Conservation (phyloP, 257 asterid species). For the Leptodermis oblonga region DNA sequence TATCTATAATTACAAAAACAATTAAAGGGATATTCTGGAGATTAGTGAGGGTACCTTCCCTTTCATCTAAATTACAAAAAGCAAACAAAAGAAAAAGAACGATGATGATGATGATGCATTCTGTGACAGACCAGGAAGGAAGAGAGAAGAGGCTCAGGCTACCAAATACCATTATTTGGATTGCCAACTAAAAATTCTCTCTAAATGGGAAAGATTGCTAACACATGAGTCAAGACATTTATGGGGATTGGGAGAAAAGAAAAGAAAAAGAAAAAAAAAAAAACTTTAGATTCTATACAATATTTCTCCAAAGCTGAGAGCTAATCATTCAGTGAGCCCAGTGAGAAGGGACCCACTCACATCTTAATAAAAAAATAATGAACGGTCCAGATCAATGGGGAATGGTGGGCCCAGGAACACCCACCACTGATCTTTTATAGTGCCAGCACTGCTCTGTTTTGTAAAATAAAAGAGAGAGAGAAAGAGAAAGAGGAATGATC, state of each 20-base stretch:
- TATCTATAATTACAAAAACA: neutral
- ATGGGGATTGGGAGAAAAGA: constrained; percentile 11
- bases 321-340: constrained; percentile 52
- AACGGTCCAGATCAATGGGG: constrained; percentile 41
- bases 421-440: constrained; percentile 73
- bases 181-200: constrained; percentile 17
- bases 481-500: constrained; percentile 27
- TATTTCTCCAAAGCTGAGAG: constrained; percentile 15
- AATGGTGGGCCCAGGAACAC: constrained; percentile 48
- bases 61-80: neutral
- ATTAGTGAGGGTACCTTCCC: neutral
- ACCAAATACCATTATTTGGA: constrained; percentile 2
- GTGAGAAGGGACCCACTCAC: constrained; percentile 46
- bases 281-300: constrained; percentile 16
- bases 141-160: neutral
- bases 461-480: constrained; percentile 2
- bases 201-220: constrained; percentile 14
- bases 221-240: constrained; percentile 2
- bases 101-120: neutral
- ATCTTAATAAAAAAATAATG: neutral
- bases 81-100: neutral
- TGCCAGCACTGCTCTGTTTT: constrained; percentile 56
- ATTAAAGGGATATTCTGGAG: neutral
- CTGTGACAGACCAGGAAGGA: neutral
- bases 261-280: neutral